Conservation (phyloP, 371 early-diverging fungal species). For the Apophysomyces sp. region DNA sequence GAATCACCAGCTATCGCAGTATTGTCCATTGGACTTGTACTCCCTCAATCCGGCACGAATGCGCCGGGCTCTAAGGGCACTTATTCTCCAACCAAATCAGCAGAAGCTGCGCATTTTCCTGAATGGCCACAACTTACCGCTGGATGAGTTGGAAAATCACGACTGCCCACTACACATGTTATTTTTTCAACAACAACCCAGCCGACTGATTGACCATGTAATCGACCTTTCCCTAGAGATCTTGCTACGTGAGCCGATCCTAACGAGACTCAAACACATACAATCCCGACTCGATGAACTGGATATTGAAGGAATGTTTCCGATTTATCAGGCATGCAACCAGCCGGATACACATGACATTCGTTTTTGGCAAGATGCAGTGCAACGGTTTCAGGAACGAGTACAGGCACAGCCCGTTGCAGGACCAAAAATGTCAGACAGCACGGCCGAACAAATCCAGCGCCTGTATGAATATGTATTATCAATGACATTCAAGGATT, state of each 20-base stretch:
- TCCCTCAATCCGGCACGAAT: constrained; percentile 33
- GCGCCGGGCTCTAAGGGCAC: constrained; percentile 23
- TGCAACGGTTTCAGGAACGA: constrained; percentile 13
- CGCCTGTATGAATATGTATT: constrained; percentile 48
- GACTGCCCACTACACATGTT: neutral
- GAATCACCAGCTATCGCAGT: constrained; percentile 14
- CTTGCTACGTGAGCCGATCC: constrained; percentile 35
- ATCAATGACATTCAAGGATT: constrained; percentile 64
- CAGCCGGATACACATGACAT: constrained; percentile 14
- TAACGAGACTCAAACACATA: constrained; percentile 28
- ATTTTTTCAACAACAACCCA: neutral
- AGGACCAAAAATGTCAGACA: neutral
- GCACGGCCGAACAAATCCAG: constrained; percentile 14
- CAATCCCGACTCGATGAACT: constrained; percentile 46
- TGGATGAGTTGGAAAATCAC: neutral
- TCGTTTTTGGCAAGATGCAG: constrained; percentile 21
- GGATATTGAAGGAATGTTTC: constrained; percentile 46
- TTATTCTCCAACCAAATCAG: constrained; percentile 22
- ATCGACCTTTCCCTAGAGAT: constrained; percentile 9
- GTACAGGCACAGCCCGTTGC: neutral
- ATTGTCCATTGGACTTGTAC: constrained; percentile 62
- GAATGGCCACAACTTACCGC: constrained; percentile 12
- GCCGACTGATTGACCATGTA: neutral
- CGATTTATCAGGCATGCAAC: constrained; percentile 14
- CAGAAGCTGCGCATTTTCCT: constrained; percentile 37